phyloP scores from a whole-genome alignment of 805 yeast genomes.

The Jamesozyma spencerorum region DNA sequence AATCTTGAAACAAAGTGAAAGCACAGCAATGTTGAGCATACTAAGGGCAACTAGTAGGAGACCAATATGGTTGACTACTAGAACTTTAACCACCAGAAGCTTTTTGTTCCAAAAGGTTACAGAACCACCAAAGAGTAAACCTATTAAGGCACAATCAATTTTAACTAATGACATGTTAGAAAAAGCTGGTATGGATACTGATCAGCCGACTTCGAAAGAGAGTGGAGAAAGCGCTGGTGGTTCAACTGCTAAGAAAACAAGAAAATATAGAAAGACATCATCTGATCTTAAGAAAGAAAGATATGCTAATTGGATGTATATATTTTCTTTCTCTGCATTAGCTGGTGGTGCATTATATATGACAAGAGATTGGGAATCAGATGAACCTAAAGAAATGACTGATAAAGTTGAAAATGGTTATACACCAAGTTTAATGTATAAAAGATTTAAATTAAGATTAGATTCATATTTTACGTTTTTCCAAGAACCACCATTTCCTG shows the following conservation, averaged over 20 bases:
- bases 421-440: constrained; percentile 53
- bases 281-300: constrained; percentile 76
- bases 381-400: constrained; percentile 53
- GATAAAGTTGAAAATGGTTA: constrained; percentile 56
- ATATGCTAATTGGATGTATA: constrained; percentile 66
- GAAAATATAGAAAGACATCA: constrained; percentile 57
- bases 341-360: constrained; percentile 54
- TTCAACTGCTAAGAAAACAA: constrained; percentile 23
- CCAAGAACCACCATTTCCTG: constrained; percentile 89
- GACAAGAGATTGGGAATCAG: constrained; percentile 79
- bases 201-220: constrained; percentile 22
- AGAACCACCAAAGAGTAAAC: constrained; percentile 8
- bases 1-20: too few species aligned
- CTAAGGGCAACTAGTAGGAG: constrained; percentile 2
- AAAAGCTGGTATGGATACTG: constrained; percentile 71
- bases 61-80: constrained; percentile 2
- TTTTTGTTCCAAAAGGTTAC: constrained; percentile 9
- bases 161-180: constrained; percentile 74
- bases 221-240: constrained; percentile 11
- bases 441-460: constrained; percentile 62
- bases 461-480: constrained; percentile 70
- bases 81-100: constrained; percentile 6
- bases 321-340: constrained; percentile 40
- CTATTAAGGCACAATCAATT: constrained; percentile 38
- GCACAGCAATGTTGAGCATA: constrained; percentile 4